phyloP scores from a whole-genome alignment of 2,329 filamentous ascomycete genomes.

The Monascus ruber region DNA sequence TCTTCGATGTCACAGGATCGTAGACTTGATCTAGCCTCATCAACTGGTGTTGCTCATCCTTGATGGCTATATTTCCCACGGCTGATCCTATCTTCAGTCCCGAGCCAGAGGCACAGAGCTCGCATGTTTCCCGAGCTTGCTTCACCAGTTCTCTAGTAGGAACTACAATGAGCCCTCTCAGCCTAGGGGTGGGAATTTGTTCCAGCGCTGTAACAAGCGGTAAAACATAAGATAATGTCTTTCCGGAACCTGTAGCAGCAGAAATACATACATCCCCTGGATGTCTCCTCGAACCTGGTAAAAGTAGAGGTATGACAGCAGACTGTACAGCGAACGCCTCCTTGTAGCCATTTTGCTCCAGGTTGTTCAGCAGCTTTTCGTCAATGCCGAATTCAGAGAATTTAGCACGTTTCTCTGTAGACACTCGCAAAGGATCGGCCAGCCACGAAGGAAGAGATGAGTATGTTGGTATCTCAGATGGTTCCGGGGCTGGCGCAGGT shows the following conservation, averaged over 20 bases:
- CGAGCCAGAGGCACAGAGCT: slow-evolving; percentile 60
- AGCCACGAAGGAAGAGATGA: slow-evolving; percentile 75
- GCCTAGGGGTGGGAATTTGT: slow-evolving; percentile 48
- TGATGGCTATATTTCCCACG: slow-evolving; percentile 66
- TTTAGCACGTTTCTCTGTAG: slow-evolving; percentile 45
- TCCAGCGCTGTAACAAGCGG: slow-evolving; percentile 72
- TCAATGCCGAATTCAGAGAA: slow-evolving; percentile 58
- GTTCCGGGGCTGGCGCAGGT: slow-evolving; percentile 45
- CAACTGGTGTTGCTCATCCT: slow-evolving; percentile 50
- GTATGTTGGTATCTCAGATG: slow-evolving; percentile 53
- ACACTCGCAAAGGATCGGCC: slow-evolving; percentile 59
- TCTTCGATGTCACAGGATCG: slow-evolving; percentile 49
- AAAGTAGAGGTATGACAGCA: slow-evolving; percentile 65
- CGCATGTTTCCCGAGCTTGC: slow-evolving; percentile 70
- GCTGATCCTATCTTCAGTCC: slow-evolving; percentile 70
- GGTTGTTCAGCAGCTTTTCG: slow-evolving; percentile 45
- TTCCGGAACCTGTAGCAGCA: slow-evolving; percentile 89
- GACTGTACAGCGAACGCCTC: slow-evolving; percentile 71
- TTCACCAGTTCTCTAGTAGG: slow-evolving; percentile 83
- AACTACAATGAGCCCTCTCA: slow-evolving; percentile 74
- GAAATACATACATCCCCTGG: slow-evolving; percentile 77
- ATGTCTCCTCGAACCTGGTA: slow-evolving; percentile 51
- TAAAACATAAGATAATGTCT: slow-evolving; percentile 82
- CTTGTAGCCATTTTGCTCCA: slow-evolving; percentile 58
- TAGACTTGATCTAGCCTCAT: slow-evolving; percentile 57